Conservation (phyloP, 352 stramenopile genomes). For the Phytophthora boehmeriae region DNA sequence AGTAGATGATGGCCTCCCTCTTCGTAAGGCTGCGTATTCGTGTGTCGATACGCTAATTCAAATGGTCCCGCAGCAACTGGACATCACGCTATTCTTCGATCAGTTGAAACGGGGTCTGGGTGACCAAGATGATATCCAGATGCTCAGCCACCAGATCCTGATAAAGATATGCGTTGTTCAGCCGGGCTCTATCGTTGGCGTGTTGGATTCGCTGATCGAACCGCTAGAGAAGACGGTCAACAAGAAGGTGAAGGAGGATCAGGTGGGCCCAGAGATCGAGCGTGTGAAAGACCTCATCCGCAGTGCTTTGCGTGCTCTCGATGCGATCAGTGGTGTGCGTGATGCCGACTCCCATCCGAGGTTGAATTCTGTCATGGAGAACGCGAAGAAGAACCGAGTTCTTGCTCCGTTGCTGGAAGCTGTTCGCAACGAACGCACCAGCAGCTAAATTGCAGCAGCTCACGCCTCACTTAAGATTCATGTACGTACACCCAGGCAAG, state of each 20-base stretch:
- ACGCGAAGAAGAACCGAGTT: conserved; percentile 70
- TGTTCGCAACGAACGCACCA: conserved; percentile 62
- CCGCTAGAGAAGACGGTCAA: conserved; percentile 95
- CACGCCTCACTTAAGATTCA: neutral
- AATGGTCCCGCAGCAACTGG: conserved; percentile 91
- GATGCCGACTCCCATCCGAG: conserved; percentile 81
- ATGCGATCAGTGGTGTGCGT: conserved; percentile 73
- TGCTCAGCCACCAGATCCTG: conserved; percentile 97
- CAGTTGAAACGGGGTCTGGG: conserved; percentile 91
- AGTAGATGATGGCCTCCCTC: conserved; percentile 89
- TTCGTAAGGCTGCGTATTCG: conserved; percentile 93
- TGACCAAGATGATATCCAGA: conserved; percentile 97
- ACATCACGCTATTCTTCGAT: conserved; percentile 93
- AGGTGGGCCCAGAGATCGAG: conserved; percentile 96
- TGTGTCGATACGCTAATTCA: conserved; percentile 97
- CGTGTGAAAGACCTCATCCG: conserved; percentile 97
- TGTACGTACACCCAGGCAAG: neutral
- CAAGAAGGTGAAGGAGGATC: conserved; percentile 95
- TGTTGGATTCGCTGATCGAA: conserved; percentile 91
- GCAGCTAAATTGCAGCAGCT: conserved; percentile 27
- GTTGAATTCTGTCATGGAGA: conserved; percentile 65
- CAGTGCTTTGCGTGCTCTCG: conserved; percentile 91
- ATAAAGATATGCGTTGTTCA: conserved; percentile 92
- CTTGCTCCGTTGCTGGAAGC: conserved; percentile 64
- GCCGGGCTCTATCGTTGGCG: conserved; percentile 80